Conservation (phyloP, 2,329 filamentous ascomycete species). For the Colletotrichum sp. region DNA sequence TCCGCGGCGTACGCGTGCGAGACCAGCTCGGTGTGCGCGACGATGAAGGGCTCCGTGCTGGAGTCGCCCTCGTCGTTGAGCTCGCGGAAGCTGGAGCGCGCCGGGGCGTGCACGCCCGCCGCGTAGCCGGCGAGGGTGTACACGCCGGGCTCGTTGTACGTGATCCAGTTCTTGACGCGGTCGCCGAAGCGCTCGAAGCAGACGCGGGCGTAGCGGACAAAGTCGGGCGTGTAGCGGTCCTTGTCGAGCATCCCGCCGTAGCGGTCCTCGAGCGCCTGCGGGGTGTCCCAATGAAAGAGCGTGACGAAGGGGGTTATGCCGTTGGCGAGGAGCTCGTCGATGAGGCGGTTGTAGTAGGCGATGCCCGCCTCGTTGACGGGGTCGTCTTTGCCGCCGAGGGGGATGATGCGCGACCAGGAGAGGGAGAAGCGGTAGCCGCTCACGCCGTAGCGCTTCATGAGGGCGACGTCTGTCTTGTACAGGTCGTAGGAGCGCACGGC, state of each 20-base stretch:
- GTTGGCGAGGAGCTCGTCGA: constrained; percentile 62
- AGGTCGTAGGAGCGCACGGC: constrained; percentile 43
- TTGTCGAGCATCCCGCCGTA: constrained; percentile 68
- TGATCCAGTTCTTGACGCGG: constrained; percentile 66
- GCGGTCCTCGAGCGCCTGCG: constrained; percentile 61
- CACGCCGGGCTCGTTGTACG: constrained; percentile 38
- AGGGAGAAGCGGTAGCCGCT: constrained; percentile 69
- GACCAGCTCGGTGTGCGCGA: constrained; percentile 43
- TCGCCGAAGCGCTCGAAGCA: constrained; percentile 62
- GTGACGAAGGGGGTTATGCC: constrained; percentile 66
- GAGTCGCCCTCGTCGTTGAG: constrained; percentile 35
- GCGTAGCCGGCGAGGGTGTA: constrained; percentile 38
- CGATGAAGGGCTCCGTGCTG: constrained; percentile 40
- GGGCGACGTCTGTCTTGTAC: constrained; percentile 59
- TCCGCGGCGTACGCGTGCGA: constrained; percentile 40
- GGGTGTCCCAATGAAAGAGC: constrained; percentile 70
- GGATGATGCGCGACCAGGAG: constrained; percentile 70
- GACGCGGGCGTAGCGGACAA: constrained; percentile 60
- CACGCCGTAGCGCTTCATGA: constrained; percentile 64
- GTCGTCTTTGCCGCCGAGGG: constrained; percentile 66
- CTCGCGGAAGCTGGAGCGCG: constrained; percentile 32
- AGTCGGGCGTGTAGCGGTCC: constrained; percentile 66
- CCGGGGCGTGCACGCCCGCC: constrained; percentile 37
- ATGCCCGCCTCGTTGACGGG: constrained; percentile 66
- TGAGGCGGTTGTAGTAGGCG: constrained; percentile 63